A percentile compares a stretch with the other conserved stretches of the same genome.
Conservation (phyloP, 768 basidiomycete genomes). For the Lepiota subincarnata region DNA sequence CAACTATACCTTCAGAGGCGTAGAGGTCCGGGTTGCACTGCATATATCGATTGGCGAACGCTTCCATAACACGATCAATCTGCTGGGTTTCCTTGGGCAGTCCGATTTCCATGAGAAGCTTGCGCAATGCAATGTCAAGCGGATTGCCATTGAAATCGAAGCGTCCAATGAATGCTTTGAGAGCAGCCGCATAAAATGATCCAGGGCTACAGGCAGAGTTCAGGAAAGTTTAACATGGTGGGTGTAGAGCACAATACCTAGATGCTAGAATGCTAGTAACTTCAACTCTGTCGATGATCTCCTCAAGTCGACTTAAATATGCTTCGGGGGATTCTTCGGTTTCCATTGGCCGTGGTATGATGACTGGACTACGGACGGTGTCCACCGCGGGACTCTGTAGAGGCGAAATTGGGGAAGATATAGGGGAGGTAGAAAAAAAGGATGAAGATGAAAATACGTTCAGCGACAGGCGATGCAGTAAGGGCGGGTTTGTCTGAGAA, state of each 20-base stretch:
- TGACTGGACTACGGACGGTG: slow-evolving; percentile 34
- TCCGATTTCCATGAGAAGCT: slow-evolving; percentile 85
- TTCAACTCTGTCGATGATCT: slow-evolving; percentile 71
- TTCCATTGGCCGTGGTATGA: slow-evolving; percentile 45
- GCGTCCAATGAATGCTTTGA: slow-evolving; percentile 64
- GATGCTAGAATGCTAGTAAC: slow-evolving; percentile 78
- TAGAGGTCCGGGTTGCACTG: slow-evolving; percentile 83
- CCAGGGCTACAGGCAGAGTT: slow-evolving; percentile 52
- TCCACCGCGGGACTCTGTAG: slow-evolving; percentile 16
- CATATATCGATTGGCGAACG: slow-evolving; percentile 83
- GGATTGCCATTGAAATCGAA: slow-evolving; percentile 82
- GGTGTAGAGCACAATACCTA: slow-evolving; percentile 42
- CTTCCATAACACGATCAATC: slow-evolving; percentile 96
- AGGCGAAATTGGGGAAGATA: slow-evolving; percentile 15
- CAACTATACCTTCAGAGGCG: slow-evolving; percentile 58
- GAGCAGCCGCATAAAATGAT: slow-evolving; percentile 60
- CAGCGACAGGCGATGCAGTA: slow-evolving; percentile 66
- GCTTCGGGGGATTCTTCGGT: slow-evolving; percentile 64
- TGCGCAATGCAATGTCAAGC: slow-evolving; percentile 87
- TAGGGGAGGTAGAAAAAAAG: slow-evolving; percentile 23
- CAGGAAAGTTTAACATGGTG: slow-evolving; percentile 1
- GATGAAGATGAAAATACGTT: slow-evolving; percentile 52
- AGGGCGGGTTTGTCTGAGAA: slow-evolving; percentile 62
- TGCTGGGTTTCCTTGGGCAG: slow-evolving; percentile 97
- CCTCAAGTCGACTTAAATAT: slow-evolving; percentile 63